Evolutionary conservation across 305 asterid species (phyloP), one percentile per base, ranked within the genome.

Genomic region (Fraxinus velutina): DNA sequence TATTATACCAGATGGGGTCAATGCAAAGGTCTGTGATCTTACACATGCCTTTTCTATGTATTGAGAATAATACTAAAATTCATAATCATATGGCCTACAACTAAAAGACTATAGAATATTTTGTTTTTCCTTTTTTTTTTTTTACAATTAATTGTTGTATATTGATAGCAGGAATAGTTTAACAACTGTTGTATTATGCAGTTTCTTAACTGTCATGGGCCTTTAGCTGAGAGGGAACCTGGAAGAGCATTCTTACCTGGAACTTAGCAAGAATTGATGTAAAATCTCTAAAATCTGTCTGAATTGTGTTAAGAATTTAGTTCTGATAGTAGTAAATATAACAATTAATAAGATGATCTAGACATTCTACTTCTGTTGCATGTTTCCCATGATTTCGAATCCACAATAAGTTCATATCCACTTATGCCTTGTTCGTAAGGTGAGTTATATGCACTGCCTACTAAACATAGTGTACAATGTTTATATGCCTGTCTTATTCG

Each of bases 1-100:
- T 1, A 80, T 84, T 24, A 17, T 80, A 30, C 84, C 86, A 15
- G 86, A 84, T 21, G 84, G 84, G 13, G 84, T 80, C n/a, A 76
- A 84, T 71, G 84, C 86, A 13, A 84, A 84, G 84, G 84, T 73
- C 15, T 12, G 47, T 68, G 8, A 1, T 9, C 34, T 68, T 64
- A 9, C 3, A 19, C 34, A 15, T 10, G 6, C 66, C 9, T 39
- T 8, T 39, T 39, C 47, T 39, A 39, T 39, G 10, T 1, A 39
- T 39, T 39, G 8, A 39, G 50, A 42, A 13, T 47, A 13, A 15
- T 52, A n/a, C 62, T n/a, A 52, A 52, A n/a, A 52, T 15, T 52
- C 22, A 52, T 52, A 52, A 50, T 52, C 62, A 52, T 52, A 5
- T 52, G 15, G 6, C 22, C 22, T 15, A 52, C 21, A 47, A 47